Base-by-base conservation (phyloP, 352 stramenopile species). In the Globisporangium irregulare region DNA sequence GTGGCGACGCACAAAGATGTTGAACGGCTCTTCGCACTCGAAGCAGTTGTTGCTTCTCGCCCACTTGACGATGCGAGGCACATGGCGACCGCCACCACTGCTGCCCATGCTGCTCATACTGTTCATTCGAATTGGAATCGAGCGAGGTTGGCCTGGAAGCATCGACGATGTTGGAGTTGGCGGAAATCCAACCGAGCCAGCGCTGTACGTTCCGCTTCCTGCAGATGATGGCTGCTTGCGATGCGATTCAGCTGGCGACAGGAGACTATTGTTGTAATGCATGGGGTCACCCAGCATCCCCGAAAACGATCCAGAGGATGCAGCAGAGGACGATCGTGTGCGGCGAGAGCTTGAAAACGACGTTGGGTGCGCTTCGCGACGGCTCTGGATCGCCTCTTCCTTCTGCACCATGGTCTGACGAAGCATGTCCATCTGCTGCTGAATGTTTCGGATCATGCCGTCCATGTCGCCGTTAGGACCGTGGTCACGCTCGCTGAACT, bases 11-110 rank as follows among this genome's bases (percentile, higher is more conserved):
- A 89, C 78, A 27, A 96, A 96, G 4, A 96, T 66, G 59, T 88
- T 93, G 73, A 96, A 96, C 9, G 82, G 66, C 56, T 92, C 86
- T 15, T 94, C 64, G 69, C 88, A 96, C 73, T 94, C 88, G 70
- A 92, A 91, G 71, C 88, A 96, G 59, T 91, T 81, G 66, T 78
- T 91, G 62, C 84, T 86, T 24, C 87, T 82, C 5, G 86, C 84
- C 87, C 87, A 95, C 55, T 94, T 94, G 25, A 92, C 82, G 36
- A 94, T 87, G 32, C 82, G 82, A 46, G 81, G 81, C 66, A 79
- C 75, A 32, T 56, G 46, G 4, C 71, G 65, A 50, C 76, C 69
- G 5, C 69, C 73, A 20, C 53, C 41, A 8, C 59, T 27, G 46
- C 66, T 36, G 32, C 60, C 41, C 27, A 68, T 36, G 48, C 65